Percentiles rank a stretch among this genome's conserved stretches.
Evolutionary conservation across 2,329 filamentous ascomycete species (phyloP).

Genomic region (Cladophialophora immunda): DNA sequence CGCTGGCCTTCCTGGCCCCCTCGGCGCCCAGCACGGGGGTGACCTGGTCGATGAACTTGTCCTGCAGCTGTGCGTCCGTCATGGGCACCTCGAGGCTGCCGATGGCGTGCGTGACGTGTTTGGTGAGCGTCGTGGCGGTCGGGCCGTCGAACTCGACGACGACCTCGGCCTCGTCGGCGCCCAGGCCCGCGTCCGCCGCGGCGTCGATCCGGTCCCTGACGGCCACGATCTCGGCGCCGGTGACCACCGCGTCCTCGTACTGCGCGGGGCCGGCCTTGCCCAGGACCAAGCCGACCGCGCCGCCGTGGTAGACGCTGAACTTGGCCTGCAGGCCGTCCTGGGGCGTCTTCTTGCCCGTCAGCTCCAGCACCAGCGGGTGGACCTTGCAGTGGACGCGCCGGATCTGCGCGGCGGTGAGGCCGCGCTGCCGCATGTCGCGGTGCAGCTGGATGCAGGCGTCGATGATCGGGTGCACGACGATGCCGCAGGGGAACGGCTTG

Average conservation of each 20-base stretch:
- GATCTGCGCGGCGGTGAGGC: conserved; percentile 47
- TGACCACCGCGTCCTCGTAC: conserved; percentile 60
- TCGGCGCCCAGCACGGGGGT: conserved; percentile 51
- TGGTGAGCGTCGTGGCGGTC: conserved; percentile 51
- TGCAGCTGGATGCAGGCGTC: conserved; percentile 61
- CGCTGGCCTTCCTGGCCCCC: conserved; percentile 47
- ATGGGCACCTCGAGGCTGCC: conserved; percentile 61
- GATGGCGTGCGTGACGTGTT: conserved; percentile 60
- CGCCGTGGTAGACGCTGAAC: conserved; percentile 65
- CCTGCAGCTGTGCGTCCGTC: conserved; percentile 55
- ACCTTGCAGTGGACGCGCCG: conserved; percentile 54
- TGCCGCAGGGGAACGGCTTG: conserved; percentile 66
- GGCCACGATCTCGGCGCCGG: conserved; percentile 50
- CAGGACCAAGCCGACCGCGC: conserved; percentile 60
- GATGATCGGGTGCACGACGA: conserved; percentile 65
- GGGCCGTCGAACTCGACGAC: conserved; percentile 48
- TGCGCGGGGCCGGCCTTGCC: conserved; percentile 62
- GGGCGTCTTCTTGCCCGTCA: conserved; percentile 61
- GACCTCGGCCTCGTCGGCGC: conserved; percentile 55
- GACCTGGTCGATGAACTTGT: conserved; percentile 62
- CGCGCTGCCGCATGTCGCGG: conserved; percentile 47
- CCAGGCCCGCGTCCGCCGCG: conserved; percentile 51
- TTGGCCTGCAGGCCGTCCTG: conserved; percentile 62
- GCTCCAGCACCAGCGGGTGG: conserved; percentile 62
- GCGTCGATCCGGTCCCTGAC: conserved; percentile 59